Base-by-base conservation (phyloP, 1,139 yeast species). In the Geotrichum restrictum region DNA sequence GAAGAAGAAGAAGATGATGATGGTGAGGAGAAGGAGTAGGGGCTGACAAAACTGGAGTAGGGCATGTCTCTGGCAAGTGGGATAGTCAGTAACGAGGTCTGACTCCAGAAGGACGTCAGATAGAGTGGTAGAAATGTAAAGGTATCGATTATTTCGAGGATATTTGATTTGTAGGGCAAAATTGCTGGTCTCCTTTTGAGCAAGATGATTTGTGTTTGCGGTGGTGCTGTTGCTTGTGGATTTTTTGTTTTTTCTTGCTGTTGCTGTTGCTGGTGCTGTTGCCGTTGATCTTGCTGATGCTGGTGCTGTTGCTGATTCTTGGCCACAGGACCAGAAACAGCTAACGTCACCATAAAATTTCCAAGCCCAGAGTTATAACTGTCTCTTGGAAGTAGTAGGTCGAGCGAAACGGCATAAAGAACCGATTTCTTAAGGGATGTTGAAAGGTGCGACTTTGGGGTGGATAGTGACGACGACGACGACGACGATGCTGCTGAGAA, bases 371-470 rank as follows among this genome's bases (percentile, higher is more conserved):
- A 56, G 54, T 71, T 71, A 43, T 58, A 56, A 2, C 49, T 51
- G 27, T 62, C 60, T 24, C 70, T 58, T 1, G 74, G 74, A 45
- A 69, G 51, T 24, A 54, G 59, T 29, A 71, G 59, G 29, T 56
- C 58, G 10, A 70, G 59, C 3, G 56, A 55, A 13, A 70, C 58
- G 22, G 57, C 49, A 52, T 70, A 70, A 24, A 62, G 62, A 14
- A 60, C 59, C 1, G 52, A 22, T 33, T 27, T 22, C n/a, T 36
- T 37, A 18, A 45, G 41, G 7, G 58, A 45, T 22, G 53, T 19
- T 32, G n/a, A n/a, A n/a, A 52, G 22, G 29, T 49, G 47, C 21
- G 56, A 47, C 3, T 24, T 24, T n/a, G n/a, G n/a, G n/a, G n/a
- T n/a, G n/a, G n/a, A n/a, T n/a, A n/a, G n/a, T n/a, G n/a, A n/a